Percentiles rank a stretch among this genome's conserved stretches.
Conservation (phyloP, 129 eudicot genomes). For the Lactuca sativa region DNA sequence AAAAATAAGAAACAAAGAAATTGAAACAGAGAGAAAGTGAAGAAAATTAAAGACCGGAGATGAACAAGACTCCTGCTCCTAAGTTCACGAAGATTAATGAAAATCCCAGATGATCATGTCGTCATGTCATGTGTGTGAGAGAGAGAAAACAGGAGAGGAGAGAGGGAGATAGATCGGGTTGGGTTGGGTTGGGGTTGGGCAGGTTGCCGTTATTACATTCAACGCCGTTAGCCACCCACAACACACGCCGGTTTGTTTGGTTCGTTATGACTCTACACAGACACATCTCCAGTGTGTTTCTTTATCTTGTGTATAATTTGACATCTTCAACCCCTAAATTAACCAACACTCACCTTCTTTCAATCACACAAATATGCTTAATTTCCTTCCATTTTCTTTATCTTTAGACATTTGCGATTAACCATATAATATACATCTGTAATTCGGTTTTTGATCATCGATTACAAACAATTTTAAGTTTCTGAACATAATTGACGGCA, state of each 20-base stretch:
- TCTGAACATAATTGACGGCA: neutral
- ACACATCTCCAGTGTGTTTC: neutral
- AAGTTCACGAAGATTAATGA: constrained; percentile 23
- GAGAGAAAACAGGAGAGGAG: neutral
- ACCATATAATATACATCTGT: neutral
- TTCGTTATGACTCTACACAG: neutral
- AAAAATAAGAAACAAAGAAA: neutral
- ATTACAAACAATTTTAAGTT: neutral
- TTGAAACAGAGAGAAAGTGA: neutral
- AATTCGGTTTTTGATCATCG: neutral
- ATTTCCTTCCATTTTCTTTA: neutral
- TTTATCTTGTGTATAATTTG: neutral
- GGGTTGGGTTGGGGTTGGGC: constrained; percentile 19
- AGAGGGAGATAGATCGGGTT: neutral
- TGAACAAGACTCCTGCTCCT: constrained; percentile 21
- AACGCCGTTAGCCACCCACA: constrained; percentile 38
- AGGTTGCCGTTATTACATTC: constrained; percentile 35
- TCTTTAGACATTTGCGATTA: neutral
- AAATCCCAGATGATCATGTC: constrained; percentile 30
- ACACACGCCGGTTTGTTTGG: constrained; percentile 24
- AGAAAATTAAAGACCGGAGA: neutral
- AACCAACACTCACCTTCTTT: neutral
- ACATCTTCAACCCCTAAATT: constrained; percentile 11
- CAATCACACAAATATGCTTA: neutral
- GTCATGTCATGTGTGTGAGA: constrained; percentile 25